Base-by-base conservation (phyloP, 2,329 filamentous ascomycete species). In the Colletotrichum gigasporum region DNA sequence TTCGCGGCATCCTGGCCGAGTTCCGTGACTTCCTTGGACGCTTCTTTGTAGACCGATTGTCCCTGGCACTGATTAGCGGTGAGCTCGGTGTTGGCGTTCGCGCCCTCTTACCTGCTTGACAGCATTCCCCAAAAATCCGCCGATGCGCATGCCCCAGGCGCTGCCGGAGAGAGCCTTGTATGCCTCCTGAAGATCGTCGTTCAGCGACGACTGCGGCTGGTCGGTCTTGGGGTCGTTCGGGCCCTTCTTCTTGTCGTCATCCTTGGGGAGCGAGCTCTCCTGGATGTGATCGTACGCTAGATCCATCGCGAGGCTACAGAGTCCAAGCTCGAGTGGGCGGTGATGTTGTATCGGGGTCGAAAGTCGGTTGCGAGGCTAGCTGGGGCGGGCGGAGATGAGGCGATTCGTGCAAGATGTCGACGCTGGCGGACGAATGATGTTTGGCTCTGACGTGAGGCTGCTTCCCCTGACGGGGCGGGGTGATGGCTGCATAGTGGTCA, bases 261-360 rank as follows among this genome's bases (percentile, higher is more conserved):
- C 83, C 71, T 88, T 85, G 37, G 87, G 83, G 67, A 92, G 85
- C 53, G 88, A 86, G 76, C 96, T 90, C 81, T 97, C 93, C 75
- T 93, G 90, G 72, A 98, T 97, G 78, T 97, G 94, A 75, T 99
- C 96, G 85, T 98, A 99, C 44, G 94, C 94, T 74, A 96, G 85
- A 87, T 99, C 96, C 96, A 99, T 98, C 69, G 68, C 62, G 37
- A 55, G 34, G 42, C 42, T 53, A 28, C 10, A 5, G 16, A 32
- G 35, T 51, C 34, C 48, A 35, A 60, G 47, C 56, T 53, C 12
- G 28, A 50, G 14, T 30, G 14, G 34, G 48, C 34, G 20, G 14
- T 34, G 42, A 14, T 37, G 14, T 50, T 53, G 18, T 41, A 5
- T 41, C 10, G 56, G 26, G 34, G 9, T 55, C 11, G 28, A 16